Conservation (phyloP, 2,329 filamentous ascomycete genomes). For the Xylaria sp. region DNA sequence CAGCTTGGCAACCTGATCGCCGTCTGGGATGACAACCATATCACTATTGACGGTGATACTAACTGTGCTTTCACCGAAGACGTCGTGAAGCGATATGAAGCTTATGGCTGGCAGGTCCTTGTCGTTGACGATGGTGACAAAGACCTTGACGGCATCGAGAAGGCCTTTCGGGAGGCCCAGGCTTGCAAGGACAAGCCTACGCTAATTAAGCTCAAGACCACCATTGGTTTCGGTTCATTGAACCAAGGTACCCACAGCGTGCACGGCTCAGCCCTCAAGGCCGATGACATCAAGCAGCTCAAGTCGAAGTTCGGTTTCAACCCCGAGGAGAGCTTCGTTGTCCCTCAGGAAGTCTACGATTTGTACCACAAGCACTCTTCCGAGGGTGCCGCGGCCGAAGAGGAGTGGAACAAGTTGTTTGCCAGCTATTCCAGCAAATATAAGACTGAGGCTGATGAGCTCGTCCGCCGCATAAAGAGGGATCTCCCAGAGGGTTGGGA, state of each 20-base stretch:
- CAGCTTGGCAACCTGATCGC: constrained; percentile 97
- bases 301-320: constrained; percentile 98
- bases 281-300: constrained; percentile 90
- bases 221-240: constrained; percentile 94
- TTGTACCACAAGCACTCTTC: constrained; percentile 85
- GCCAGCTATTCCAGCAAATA: constrained; percentile 84
- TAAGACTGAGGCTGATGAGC: constrained; percentile 82
- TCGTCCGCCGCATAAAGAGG: constrained; percentile 80
- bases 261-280: constrained; percentile 95
- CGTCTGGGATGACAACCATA: constrained; percentile 99
- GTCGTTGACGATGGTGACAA: constrained; percentile 88
- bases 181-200: constrained; percentile 95
- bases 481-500: constrained; percentile 97
- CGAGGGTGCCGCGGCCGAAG: constrained; percentile 87
- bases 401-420: constrained; percentile 95
- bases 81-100: constrained; percentile 91
- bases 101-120: constrained; percentile 95
- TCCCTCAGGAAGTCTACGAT: constrained; percentile 95
- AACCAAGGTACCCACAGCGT: constrained; percentile 94
- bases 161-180: constrained; percentile 85
- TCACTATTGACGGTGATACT: constrained; percentile 93
- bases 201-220: constrained; percentile 96
- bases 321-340: constrained; percentile 90
- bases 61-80: constrained; percentile 98
- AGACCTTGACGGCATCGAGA: constrained; percentile 88